phyloP scores from a whole-genome alignment of 1,284 basidiomycete species.

The Mycena sp. region DNA sequence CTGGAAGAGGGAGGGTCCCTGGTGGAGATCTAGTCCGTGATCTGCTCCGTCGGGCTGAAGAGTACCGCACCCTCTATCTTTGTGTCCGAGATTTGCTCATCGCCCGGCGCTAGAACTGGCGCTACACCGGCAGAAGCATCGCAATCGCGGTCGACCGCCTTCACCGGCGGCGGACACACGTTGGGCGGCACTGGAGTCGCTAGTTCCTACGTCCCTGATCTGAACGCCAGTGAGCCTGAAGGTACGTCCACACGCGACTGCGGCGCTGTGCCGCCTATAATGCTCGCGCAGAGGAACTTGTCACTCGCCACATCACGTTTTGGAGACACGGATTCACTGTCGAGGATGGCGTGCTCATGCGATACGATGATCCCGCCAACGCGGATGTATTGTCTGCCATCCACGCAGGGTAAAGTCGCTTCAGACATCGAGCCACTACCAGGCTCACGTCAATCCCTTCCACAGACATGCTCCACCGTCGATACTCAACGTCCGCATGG shows the following conservation, averaged over 20 bases:
- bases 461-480: conserved; percentile 80
- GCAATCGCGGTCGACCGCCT: conserved; percentile 45
- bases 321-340: conserved; percentile 96
- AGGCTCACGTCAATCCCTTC: neutral
- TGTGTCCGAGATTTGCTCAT: conserved; percentile 8
- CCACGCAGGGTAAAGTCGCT: conserved; percentile 77
- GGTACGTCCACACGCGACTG: conserved; percentile 33
- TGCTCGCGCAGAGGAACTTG: conserved; percentile 58
- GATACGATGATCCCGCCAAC: conserved; percentile 87
- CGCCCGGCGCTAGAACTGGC: conserved; percentile 48
- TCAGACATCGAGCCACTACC: conserved; percentile 2
- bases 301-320: conserved; percentile 85
- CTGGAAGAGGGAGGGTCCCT: conserved; percentile 62
- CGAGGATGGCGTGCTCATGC: conserved; percentile 85
- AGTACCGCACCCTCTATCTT: conserved; percentile 63
- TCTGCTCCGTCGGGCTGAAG: conserved; percentile 83
- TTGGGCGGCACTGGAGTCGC: conserved; percentile 89
- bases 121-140: conserved; percentile 44
- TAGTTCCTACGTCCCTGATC: conserved; percentile 78
- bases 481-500: conserved; percentile 80
- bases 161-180: conserved; percentile 81
- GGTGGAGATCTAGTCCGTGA: conserved; percentile 81
- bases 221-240: conserved; percentile 42
- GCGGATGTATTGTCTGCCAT: conserved; percentile 81
- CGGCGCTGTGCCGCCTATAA: neutral